Evolutionary conservation across 495 filamentous ascomycete genomes (phyloP).

Genomic region (Trypethelium eluteriae): DNA sequence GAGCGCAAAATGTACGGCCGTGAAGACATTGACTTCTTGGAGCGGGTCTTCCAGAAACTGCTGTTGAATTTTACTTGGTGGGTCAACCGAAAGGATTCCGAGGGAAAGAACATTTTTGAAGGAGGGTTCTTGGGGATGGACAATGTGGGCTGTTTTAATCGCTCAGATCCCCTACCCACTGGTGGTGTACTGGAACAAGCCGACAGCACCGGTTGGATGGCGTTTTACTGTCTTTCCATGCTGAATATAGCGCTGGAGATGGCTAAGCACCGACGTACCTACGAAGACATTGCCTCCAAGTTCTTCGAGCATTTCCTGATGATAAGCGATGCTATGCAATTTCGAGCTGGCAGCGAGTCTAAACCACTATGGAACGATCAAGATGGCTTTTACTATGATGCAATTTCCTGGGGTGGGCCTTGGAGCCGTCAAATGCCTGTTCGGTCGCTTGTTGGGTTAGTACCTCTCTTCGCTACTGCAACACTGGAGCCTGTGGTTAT

Average conservation of each 20-base stretch:
- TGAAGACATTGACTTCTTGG: constrained; percentile 89
- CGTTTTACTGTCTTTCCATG: constrained; percentile 91
- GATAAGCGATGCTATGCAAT: constrained; percentile 97
- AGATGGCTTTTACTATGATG: constrained; percentile 96
- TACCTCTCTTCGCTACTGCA: constrained; percentile 83
- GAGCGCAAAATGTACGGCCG: constrained; percentile 94
- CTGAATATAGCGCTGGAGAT: constrained; percentile 91
- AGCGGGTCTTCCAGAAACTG: constrained; percentile 93
- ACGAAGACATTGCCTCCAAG: constrained; percentile 96
- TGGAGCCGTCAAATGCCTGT: constrained; percentile 89
- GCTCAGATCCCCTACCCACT: constrained; percentile 91
- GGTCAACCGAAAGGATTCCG: constrained; percentile 90
- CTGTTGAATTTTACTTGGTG: constrained; percentile 98
- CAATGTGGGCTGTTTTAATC: constrained; percentile 95
- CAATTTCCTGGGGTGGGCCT: constrained; percentile 88
- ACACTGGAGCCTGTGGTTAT: constrained; percentile 91
- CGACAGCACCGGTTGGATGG: constrained; percentile 98
- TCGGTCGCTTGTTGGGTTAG: constrained; percentile 82
- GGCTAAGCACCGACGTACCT: constrained; percentile 90
- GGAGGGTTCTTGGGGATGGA: constrained; percentile 94
- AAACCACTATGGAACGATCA: constrained; percentile 90
- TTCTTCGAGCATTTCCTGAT: constrained; percentile 98
- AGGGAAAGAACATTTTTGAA: constrained; percentile 94
- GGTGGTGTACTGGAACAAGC: constrained; percentile 91
- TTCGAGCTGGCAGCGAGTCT: constrained; percentile 66